These are phyloP conservation scores for Plasmodium adleri DNA, from an alignment of 169 alveolate genomes.

Conservation along the genomic window DNA sequence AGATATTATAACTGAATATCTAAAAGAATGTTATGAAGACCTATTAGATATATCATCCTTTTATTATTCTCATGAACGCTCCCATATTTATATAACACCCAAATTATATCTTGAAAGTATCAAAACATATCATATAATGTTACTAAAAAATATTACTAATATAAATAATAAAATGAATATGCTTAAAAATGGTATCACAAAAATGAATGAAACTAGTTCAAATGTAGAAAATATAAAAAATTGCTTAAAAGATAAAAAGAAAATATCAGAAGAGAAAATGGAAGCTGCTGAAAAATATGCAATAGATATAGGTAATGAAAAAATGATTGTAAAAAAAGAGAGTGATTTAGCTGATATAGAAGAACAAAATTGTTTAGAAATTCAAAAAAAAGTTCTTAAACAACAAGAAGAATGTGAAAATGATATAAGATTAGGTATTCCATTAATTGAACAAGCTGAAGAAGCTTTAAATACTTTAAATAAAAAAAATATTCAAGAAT, in stretches of 20 bases:
- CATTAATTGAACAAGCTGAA: slow-evolving; percentile 94
- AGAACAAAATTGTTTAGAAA: slow-evolving; percentile 93
- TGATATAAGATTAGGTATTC: slow-evolving; percentile 93
- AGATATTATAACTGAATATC: slow-evolving; percentile 45
- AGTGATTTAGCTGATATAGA: slow-evolving; percentile 92
- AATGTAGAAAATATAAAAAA: slow-evolving; percentile 90
- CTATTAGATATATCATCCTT: slow-evolving; percentile 32
- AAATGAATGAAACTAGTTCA: slow-evolving; percentile 73
- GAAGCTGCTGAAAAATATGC: slow-evolving; percentile 95
- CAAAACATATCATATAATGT: slow-evolving; percentile 93
- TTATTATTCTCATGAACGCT: slow-evolving; percentile 86
- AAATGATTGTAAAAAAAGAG: slow-evolving; percentile 93
- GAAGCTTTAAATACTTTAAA: slow-evolving; percentile 93
- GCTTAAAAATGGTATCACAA: slow-evolving; percentile 46
- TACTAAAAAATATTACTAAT: slow-evolving; percentile 84
- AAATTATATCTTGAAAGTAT: slow-evolving; percentile 96
- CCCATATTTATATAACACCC: slow-evolving; percentile 96
- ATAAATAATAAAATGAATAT: slow-evolving; percentile 47
- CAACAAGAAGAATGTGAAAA: slow-evolving; percentile 92
- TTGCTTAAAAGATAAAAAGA: slow-evolving; percentile 90
- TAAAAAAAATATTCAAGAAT: slow-evolving; percentile 94
- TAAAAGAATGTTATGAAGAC: slow-evolving; percentile 65
- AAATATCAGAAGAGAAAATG: slow-evolving; percentile 93
- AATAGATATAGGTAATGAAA: slow-evolving; percentile 94
- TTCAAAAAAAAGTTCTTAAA: slow-evolving; percentile 91